These are phyloP conservation scores for Plasmodium coatneyi DNA, from an alignment of 169 alveolate genomes.

Conservation along the genomic window DNA sequence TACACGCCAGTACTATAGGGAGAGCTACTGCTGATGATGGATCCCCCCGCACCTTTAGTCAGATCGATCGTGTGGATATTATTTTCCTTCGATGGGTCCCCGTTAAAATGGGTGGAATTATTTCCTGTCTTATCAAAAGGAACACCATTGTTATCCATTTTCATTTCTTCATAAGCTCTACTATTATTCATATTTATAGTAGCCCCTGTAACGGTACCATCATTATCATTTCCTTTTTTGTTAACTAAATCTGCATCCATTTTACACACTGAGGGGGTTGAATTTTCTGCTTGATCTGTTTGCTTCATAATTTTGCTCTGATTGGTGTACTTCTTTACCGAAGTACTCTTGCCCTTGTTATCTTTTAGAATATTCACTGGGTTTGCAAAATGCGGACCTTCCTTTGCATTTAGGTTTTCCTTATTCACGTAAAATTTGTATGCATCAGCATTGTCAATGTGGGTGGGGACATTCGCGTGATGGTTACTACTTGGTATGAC, in stretches of 20 bases:
- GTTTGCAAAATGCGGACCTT: slow-evolving; percentile 8
- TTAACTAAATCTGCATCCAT: slow-evolving; percentile 8
- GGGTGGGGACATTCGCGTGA: background rate
- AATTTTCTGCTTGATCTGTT: slow-evolving; percentile 17
- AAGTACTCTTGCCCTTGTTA: background rate
- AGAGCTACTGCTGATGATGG: background rate
- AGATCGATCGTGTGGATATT: background rate
- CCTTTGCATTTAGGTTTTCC: slow-evolving; percentile 36
- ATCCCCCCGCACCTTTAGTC: background rate
- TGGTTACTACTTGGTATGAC: background rate
- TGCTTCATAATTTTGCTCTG: background rate
- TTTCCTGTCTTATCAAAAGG: slow-evolving; percentile 21
- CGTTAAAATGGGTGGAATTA: slow-evolving; percentile 15
- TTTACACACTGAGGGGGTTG: background rate
- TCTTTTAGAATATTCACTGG: slow-evolving; percentile 24
- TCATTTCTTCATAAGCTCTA: slow-evolving; percentile 15
- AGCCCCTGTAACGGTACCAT: background rate
- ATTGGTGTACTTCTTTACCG: slow-evolving; percentile 1
- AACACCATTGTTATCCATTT: slow-evolving; percentile 5
- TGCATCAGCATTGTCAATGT: background rate
- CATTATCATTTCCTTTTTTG: slow-evolving; percentile 17
- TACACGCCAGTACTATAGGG: background rate
- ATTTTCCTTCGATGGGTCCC: background rate
- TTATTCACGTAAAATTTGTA: slow-evolving; percentile 26
- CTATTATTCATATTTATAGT: slow-evolving; percentile 6